These are phyloP conservation scores for Cornus kousa DNA, from an alignment of 148 eudicot genomes.

Conservation along the genomic window DNA sequence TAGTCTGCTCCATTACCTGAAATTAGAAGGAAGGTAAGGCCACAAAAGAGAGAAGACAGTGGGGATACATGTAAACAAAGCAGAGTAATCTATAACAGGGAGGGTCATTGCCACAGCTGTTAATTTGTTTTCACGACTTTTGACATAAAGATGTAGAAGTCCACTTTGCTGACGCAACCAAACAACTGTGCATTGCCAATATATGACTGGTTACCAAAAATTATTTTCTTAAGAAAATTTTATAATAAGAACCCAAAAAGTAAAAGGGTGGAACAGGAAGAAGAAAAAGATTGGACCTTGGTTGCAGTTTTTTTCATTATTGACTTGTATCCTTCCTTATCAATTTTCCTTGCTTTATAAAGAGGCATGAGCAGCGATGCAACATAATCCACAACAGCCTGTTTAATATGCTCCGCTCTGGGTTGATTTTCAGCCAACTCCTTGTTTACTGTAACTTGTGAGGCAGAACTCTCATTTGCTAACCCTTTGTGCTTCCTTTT, in stretches of 20 bases:
- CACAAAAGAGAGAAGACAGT: neutral
- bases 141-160: neutral
- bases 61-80: neutral
- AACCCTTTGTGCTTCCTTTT: conserved; percentile 33
- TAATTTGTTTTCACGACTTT: neutral
- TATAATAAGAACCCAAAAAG: neutral
- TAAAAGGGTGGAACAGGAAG: neutral
- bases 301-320: conserved; percentile 98
- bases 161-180: neutral
- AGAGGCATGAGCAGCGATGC: conserved; percentile 95
- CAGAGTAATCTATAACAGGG: neutral
- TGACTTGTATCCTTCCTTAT: conserved; percentile 87
- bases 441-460: conserved; percentile 82
- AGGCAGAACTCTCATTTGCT: conserved; percentile 71
- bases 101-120: neutral
- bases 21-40: conserved; percentile 14
- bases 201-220: neutral
- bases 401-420: conserved; percentile 66
- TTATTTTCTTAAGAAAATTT: neutral
- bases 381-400: conserved; percentile 88
- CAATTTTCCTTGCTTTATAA: conserved; percentile 87
- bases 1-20: conserved; percentile 96
- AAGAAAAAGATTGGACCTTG: conserved; percentile 52
- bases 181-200: neutral
- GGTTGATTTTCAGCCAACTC: conserved; percentile 58